Evolutionary conservation across 2,329 filamentous ascomycete species (phyloP).

Genomic region (Fusarium azukiicola): DNA sequence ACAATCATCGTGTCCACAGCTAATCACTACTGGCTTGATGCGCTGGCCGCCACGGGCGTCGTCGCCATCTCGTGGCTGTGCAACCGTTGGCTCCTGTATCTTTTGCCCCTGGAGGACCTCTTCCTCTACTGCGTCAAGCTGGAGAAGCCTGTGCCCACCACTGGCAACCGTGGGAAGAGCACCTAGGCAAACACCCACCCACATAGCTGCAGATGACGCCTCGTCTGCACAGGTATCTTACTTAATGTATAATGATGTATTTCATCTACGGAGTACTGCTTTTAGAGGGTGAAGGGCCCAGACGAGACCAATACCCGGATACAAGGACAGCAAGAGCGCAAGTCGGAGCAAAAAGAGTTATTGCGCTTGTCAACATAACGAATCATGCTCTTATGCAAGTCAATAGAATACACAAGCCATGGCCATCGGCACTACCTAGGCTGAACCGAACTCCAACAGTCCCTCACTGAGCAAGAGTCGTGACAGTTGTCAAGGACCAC

Average conservation of each 20-base stretch:
- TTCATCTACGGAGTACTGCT: conserved; percentile 5
- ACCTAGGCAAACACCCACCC: neutral
- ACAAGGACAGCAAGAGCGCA: neutral
- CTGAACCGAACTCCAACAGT: neutral
- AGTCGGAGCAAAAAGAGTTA: neutral
- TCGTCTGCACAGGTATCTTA: neutral
- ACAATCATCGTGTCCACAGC: conserved; percentile 80
- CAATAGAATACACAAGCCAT: conserved; percentile 13
- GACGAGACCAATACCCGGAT: conserved; percentile 9
- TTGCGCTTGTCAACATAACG: conserved; percentile 8
- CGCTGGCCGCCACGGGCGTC: conserved; percentile 81
- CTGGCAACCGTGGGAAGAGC: conserved; percentile 53
- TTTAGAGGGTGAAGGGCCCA: conserved; percentile 4
- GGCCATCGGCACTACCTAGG: neutral
- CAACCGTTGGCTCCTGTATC: conserved; percentile 75
- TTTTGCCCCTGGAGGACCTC: conserved; percentile 83
- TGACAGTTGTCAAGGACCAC: neutral
- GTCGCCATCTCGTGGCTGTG: conserved; percentile 79
- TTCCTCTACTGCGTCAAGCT: conserved; percentile 81
- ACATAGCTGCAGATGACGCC: neutral
- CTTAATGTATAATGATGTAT: conserved; percentile 21
- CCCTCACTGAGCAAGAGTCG: neutral
- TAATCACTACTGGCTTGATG: conserved; percentile 84
- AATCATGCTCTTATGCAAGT: conserved; percentile 11
- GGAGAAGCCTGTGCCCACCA: conserved; percentile 80